Conservation (phyloP, 495 filamentous ascomycete genomes). For the Hypoxylon trugodes region DNA sequence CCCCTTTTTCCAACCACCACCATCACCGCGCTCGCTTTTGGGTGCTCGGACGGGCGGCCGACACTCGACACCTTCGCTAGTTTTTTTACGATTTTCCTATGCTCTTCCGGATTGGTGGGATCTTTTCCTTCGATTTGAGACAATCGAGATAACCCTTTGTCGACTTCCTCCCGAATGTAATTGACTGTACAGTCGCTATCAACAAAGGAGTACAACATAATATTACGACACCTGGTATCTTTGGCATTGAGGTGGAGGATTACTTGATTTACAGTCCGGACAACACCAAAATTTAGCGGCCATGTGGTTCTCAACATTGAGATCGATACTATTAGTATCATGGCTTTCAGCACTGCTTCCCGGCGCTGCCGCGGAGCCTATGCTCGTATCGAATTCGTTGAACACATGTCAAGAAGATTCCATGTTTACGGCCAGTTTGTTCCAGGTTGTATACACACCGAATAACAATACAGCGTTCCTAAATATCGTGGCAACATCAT, state of each 20-base stretch:
- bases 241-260: not conserved
- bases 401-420: slow-evolving; percentile 80
- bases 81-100: slow-evolving; percentile 27
- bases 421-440: slow-evolving; percentile 82
- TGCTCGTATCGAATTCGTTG: slow-evolving; percentile 77
- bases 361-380: slow-evolving; percentile 43
- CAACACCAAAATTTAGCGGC: slow-evolving; percentile 10
- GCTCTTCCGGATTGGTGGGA: slow-evolving; percentile 20
- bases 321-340: slow-evolving; percentile 47
- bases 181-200: slow-evolving; percentile 11
- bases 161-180: slow-evolving; percentile 14
- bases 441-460: slow-evolving; percentile 82
- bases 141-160: slow-evolving; percentile 27
- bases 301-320: slow-evolving; percentile 48
- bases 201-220: slow-evolving; percentile 25
- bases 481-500: slow-evolving; percentile 82
- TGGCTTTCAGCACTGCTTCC: slow-evolving; percentile 45
- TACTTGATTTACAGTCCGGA: slow-evolving; percentile 4
- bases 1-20: slow-evolving; percentile 15
- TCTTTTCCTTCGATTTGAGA: slow-evolving; percentile 17
- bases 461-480: slow-evolving; percentile 75
- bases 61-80: not conserved
- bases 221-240: not conserved
- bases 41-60: slow-evolving; percentile 27
- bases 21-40: slow-evolving; percentile 29